Percentiles rank a stretch among this genome's conserved stretches.
phyloP scores from a whole-genome alignment of 331 rosid genomes.

The Ulmus americana region DNA sequence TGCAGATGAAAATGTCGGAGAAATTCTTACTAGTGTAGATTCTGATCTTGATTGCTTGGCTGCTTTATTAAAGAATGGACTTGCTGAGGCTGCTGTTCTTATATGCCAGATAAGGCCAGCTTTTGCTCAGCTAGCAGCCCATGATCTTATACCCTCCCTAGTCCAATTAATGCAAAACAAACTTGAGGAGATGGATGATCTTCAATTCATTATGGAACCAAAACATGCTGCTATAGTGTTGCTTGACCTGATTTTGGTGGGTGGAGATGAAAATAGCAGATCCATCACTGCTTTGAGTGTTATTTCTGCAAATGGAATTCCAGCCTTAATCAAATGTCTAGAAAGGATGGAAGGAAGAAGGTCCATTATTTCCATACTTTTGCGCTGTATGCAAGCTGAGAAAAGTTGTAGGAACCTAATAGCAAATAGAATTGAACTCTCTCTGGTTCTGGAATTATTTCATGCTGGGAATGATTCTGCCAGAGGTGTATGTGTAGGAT shows the following conservation, averaged over 20 bases:
- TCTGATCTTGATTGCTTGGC: slow-evolving; percentile 86
- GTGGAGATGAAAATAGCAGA: slow-evolving; percentile 73
- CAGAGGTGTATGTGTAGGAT: slow-evolving; percentile 61
- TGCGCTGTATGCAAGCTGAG: slow-evolving; percentile 82
- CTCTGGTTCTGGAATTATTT: slow-evolving; percentile 64
- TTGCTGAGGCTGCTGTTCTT: slow-evolving; percentile 74
- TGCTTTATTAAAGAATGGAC: slow-evolving; percentile 67
- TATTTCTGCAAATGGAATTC: slow-evolving; percentile 69
- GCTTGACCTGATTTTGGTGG: slow-evolving; percentile 63
- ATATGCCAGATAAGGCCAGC: slow-evolving; percentile 69
- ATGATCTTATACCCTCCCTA: slow-evolving; percentile 67
- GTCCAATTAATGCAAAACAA: slow-evolving; percentile 46
- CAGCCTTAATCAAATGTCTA: slow-evolving; percentile 51
- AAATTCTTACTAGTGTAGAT: slow-evolving; percentile 66
- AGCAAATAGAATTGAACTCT: slow-evolving; percentile 57
- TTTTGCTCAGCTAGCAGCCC: slow-evolving; percentile 54
- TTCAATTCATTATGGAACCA: slow-evolving; percentile 61
- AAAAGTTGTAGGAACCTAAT: slow-evolving; percentile 56
- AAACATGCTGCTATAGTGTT: slow-evolving; percentile 64
- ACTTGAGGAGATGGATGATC: slow-evolving; percentile 46
- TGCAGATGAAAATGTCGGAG: slow-evolving; percentile 59
- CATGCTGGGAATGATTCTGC: slow-evolving; percentile 64
- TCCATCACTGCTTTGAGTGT: slow-evolving; percentile 59
- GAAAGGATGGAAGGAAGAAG: slow-evolving; percentile 55
- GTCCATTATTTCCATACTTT: slow-evolving; percentile 59